Conservation (phyloP, 176 grass and related monocot species). For the Bonia amplexicaulis region DNA sequence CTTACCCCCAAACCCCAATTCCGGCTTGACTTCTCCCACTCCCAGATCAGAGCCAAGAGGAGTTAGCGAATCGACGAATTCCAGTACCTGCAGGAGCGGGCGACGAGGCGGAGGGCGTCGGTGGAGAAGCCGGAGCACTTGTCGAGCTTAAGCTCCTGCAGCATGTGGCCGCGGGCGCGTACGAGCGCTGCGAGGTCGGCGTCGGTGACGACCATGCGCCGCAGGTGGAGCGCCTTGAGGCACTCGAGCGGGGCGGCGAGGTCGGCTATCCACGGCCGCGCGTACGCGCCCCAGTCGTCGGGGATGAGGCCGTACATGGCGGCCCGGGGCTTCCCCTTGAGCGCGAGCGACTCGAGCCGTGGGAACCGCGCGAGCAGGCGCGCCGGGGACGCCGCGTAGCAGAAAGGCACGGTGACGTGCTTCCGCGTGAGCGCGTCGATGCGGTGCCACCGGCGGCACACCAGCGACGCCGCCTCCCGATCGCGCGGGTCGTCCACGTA, state of each 20-base stretch:
- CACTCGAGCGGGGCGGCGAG: slow-evolving; percentile 60
- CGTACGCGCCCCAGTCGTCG: slow-evolving; percentile 72
- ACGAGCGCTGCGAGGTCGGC: slow-evolving; percentile 61
- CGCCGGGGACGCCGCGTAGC: slow-evolving; percentile 59
- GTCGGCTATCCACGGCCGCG: slow-evolving; percentile 44
- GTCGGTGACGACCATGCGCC: slow-evolving; percentile 80
- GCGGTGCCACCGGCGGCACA: slow-evolving; percentile 65
- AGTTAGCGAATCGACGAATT: neutral
- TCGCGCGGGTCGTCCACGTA: slow-evolving; percentile 70
- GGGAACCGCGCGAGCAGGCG: slow-evolving; percentile 57
- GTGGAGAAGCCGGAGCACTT: slow-evolving; percentile 89
- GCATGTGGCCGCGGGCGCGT: slow-evolving; percentile 52
- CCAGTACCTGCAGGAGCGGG: slow-evolving; percentile 65
- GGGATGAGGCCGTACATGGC: slow-evolving; percentile 72
- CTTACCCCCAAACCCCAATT: neutral
- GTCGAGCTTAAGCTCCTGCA: slow-evolving; percentile 84
- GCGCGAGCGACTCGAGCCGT: slow-evolving; percentile 63
- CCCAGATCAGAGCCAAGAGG: neutral
- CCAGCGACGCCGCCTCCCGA: slow-evolving; percentile 62
- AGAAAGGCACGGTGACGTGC: slow-evolving; percentile 76
- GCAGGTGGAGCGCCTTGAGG: slow-evolving; percentile 76
- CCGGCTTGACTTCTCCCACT: neutral
- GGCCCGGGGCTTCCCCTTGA: slow-evolving; percentile 82
- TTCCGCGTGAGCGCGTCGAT: slow-evolving; percentile 67
- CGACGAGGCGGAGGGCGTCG: slow-evolving; percentile 62